Evolutionary conservation across 306 rosid species (phyloP), one percentile per base, ranked within the genome.

Genomic region (Fragaria nilgerrensis): DNA sequence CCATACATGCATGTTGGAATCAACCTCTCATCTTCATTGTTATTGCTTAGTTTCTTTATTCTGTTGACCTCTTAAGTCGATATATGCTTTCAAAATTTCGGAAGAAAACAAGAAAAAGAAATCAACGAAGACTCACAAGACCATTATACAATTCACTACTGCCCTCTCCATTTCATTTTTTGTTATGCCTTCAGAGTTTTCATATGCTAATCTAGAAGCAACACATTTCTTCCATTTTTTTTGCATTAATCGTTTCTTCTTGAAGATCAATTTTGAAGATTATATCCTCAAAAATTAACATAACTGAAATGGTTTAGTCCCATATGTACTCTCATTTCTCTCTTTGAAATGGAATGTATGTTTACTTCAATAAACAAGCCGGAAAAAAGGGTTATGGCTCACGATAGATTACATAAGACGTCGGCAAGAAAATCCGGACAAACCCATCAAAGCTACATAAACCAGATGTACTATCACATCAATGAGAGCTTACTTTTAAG

Each of bases 41-140:
- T 45, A 44, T 73, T 62, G n/a, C 17, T 76, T 63, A 7, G 25
- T 32, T 44, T 61, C 7, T 45, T 20, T 64, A 41, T 39, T 39
- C 25, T 58, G 55, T 41, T 52, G 64, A 45, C 73, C 49, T 17
- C 66, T 68, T 55, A 4, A 22, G 52, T 68, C 9, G 80, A 80
- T n/a, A n/a, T n/a, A n/a, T 56, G 72, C 49, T 59, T 43, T 48
- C 58, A 72, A 69, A 74, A 45, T 41, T 80, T 50, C 45, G 47
- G 63, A 34, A 76, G 73, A 25, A 66, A 43, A 53, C 29, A 27
- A 27, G 43, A 29, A 37, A 50, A 59, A 13, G 66, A 69, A 62
- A 70, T 36, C 75, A 53, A 32, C 34, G 4, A 19, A 50, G 70
- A 72, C 75, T 75, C 59, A 14, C 11, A 39, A 68, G 72, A 44